Conservation (phyloP, 1,284 basidiomycete genomes). For the Ceratobasidium sp. region DNA sequence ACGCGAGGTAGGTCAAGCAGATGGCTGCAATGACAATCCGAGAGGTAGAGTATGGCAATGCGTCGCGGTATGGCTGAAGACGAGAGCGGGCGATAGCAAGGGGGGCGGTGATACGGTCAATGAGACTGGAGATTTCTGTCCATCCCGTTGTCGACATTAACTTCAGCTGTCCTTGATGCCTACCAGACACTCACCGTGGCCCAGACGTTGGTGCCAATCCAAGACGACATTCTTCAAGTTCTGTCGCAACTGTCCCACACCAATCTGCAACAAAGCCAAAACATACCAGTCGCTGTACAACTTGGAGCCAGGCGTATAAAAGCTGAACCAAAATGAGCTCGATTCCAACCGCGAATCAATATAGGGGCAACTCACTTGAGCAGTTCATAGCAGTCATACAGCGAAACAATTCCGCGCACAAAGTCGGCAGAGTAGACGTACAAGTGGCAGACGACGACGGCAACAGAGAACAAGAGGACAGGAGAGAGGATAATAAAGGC, state of each 20-base stretch:
- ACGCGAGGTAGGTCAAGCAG: not conserved
- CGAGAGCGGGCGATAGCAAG: not conserved
- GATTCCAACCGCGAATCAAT: too few species aligned
- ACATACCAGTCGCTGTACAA: not conserved
- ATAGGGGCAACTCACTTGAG: slow-evolving; percentile 1
- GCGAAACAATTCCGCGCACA: not conserved
- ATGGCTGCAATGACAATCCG: not conserved
- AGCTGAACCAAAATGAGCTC: not conserved
- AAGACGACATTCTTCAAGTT: not conserved
- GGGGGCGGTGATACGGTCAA: not conserved
- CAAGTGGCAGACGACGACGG: not conserved
- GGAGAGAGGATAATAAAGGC: not conserved
- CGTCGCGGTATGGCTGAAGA: not conserved
- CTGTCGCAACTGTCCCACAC: not conserved
- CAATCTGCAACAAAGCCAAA: not conserved
- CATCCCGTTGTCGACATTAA: too few species aligned
- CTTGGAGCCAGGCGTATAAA: not conserved
- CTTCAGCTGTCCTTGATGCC: too few species aligned
- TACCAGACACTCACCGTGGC: not conserved
- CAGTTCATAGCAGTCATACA: not conserved
- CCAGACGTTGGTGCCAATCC: not conserved
- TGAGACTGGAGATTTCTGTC: too few species aligned
- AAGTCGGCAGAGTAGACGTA: not conserved
- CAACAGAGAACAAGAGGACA: not conserved
- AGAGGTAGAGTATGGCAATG: not conserved